These are phyloP conservation scores for Astragalus glycyphyllos DNA, from an alignment of 306 rosid species.

Conservation along the genomic window DNA sequence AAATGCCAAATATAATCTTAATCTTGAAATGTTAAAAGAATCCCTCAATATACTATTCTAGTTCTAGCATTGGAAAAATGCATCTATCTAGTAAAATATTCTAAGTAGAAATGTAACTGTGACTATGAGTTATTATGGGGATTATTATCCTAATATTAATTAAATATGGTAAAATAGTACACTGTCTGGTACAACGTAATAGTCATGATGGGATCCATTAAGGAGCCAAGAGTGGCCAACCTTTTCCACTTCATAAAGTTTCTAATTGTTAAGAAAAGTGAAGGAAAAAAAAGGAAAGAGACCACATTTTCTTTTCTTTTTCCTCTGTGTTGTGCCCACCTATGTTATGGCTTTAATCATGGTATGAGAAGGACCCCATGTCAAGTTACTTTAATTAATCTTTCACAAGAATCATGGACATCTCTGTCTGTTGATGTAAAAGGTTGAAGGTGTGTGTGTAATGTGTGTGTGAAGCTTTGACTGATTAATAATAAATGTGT, in stretches of 20 bases:
- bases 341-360: slow-evolving; percentile 66
- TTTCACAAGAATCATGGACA: slow-evolving; percentile 63
- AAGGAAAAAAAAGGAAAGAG: slow-evolving; percentile 28
- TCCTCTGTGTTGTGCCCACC: slow-evolving; percentile 42
- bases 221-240: slow-evolving; percentile 39
- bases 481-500: slow-evolving; percentile 37
- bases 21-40: slow-evolving; percentile 42
- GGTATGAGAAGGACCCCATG: slow-evolving; percentile 67
- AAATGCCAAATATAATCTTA: slow-evolving; percentile 53
- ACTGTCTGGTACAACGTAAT: slow-evolving; percentile 39
- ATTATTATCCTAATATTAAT: background rate
- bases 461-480: slow-evolving; percentile 9
- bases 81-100: slow-evolving; percentile 12
- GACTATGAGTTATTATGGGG: background rate
- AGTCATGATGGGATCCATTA: slow-evolving; percentile 40
- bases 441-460: slow-evolving; percentile 14
- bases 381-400: slow-evolving; percentile 47
- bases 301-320: slow-evolving; percentile 39
- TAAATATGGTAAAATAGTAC: slow-evolving; percentile 25
- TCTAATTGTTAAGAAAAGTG: slow-evolving; percentile 52
- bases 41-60: background rate
- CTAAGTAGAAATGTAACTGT: background rate
- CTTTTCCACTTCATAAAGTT: slow-evolving; percentile 45
- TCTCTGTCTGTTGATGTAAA: slow-evolving; percentile 48
- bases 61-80: slow-evolving; percentile 3